phyloP scores from a whole-genome alignment of 805 yeast species.

The Saccharomycopsis sp. region DNA sequence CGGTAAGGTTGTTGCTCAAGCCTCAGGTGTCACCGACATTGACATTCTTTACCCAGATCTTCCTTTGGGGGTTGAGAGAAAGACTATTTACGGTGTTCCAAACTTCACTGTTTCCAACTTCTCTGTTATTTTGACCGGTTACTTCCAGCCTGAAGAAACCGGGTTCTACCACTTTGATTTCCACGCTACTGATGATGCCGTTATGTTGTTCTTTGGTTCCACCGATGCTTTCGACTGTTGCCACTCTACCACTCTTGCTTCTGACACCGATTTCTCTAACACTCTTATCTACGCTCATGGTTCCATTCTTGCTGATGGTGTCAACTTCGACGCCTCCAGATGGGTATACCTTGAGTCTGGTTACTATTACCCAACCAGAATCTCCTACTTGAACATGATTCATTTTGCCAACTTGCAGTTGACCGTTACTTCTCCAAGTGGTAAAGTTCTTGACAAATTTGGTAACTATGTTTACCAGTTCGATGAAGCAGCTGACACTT shows the following conservation, averaged over 20 bases:
- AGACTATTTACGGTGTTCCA: constrained; percentile 21
- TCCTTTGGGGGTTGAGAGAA: neutral
- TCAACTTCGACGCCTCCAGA: neutral
- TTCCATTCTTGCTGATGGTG: constrained; percentile 6
- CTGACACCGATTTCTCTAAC: neutral
- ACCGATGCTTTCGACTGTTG: constrained; percentile 30
- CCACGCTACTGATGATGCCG: constrained; percentile 27
- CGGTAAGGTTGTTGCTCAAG: neutral
- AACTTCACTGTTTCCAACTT: constrained; percentile 22
- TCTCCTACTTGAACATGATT: constrained; percentile 23
- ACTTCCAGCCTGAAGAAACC: constrained; percentile 25
- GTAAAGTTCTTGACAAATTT: constrained; percentile 14
- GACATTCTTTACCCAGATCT: constrained; percentile 3
- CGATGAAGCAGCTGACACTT: constrained; percentile 2
- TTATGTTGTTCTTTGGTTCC: constrained; percentile 27
- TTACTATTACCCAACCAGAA: constrained; percentile 26
- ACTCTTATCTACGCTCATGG: constrained; percentile 7
- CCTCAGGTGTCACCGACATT: constrained; percentile 4
- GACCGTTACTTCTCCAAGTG: constrained; percentile 18
- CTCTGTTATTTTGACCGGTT: constrained; percentile 26
- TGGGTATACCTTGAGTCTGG: constrained; percentile 22
- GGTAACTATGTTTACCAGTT: constrained; percentile 5
- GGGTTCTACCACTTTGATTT: constrained; percentile 27
- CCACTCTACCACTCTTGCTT: constrained; percentile 11
- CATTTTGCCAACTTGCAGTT: constrained; percentile 21